These are phyloP conservation scores for Vitis labrusca DNA, from an alignment of 164 flowering plant species.

Conservation along the genomic window DNA sequence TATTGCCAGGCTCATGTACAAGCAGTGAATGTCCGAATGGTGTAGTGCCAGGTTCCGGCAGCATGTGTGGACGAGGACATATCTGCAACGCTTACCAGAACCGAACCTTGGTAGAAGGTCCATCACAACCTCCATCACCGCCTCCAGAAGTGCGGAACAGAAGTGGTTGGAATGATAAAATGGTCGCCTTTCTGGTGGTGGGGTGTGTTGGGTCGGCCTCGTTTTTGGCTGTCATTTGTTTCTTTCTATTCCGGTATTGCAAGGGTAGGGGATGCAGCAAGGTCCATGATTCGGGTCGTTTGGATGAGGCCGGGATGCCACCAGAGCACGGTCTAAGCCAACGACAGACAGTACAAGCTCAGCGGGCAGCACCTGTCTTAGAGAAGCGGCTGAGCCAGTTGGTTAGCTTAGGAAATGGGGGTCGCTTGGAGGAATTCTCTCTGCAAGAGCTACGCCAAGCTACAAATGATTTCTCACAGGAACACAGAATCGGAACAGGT, in stretches of 20 bases:
- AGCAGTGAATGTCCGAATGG: conserved; percentile 30
- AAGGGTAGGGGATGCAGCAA: conserved; percentile 31
- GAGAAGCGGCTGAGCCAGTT: conserved; percentile 58
- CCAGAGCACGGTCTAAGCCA: neutral
- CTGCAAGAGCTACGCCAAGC: conserved; percentile 32
- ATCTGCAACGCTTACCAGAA: conserved; percentile 38
- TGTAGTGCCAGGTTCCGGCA: conserved; percentile 17
- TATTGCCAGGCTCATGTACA: conserved; percentile 65
- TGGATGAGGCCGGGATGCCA: conserved; percentile 34
- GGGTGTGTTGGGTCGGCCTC: conserved; percentile 51
- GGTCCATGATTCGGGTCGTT: conserved; percentile 76
- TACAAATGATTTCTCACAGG: conserved; percentile 61
- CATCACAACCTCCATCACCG: conserved; percentile 5
- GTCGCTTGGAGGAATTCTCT: conserved; percentile 62
- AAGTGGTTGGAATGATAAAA: conserved; percentile 23
- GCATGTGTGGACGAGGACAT: conserved; percentile 31
- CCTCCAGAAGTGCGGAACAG: neutral
- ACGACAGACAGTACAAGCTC: neutral
- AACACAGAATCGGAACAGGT: conserved; percentile 57
- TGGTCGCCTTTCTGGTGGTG: conserved; percentile 54
- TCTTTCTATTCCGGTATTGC: conserved; percentile 32
- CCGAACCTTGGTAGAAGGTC: neutral
- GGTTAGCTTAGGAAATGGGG: conserved; percentile 47
- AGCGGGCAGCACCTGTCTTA: conserved; percentile 6
- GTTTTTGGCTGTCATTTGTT: conserved; percentile 25